Percentiles rank a stretch among this genome's conserved stretches.
Evolutionary conservation across 2,329 filamentous ascomycete genomes (phyloP).

Genomic region (Graphilbum fragrans): DNA sequence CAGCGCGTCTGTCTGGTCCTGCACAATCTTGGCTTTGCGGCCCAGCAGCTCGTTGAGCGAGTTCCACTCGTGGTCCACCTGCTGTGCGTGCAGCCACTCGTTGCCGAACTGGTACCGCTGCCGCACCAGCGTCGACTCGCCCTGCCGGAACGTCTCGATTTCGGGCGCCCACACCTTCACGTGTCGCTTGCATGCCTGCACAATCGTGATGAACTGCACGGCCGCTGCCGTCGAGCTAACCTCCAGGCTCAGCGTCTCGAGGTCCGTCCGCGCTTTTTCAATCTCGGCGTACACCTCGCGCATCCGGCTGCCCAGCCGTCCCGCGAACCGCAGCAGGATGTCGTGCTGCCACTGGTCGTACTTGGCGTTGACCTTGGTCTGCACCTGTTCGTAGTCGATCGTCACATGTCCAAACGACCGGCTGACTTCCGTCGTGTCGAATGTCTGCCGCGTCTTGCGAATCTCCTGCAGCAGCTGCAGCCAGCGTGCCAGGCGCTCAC

Average conservation of each 20-base stretch:
- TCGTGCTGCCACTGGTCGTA: conserved; percentile 99
- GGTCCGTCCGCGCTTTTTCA: conserved; percentile 75
- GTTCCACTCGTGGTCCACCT: conserved; percentile 93
- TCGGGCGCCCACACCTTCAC: conserved; percentile 92
- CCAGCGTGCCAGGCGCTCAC: conserved; percentile 86
- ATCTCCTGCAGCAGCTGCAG: conserved; percentile 94
- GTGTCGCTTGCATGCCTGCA: conserved; percentile 90
- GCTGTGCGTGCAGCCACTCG: conserved; percentile 92
- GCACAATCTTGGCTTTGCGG: conserved; percentile 87
- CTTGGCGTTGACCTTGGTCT: conserved; percentile 96
- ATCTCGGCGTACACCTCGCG: conserved; percentile 86
- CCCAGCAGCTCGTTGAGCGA: conserved; percentile 83
- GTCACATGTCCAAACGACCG: conserved; percentile 87
- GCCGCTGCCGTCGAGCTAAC: conserved; percentile 93
- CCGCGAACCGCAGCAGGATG: conserved; percentile 85
- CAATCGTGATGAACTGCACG: conserved; percentile 95
- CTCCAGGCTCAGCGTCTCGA: conserved; percentile 86
- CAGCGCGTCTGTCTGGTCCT: conserved; percentile 90
- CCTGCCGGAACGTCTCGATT: conserved; percentile 90
- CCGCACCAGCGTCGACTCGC: conserved; percentile 80
- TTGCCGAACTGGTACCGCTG: conserved; percentile 88
- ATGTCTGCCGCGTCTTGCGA: conserved; percentile 86
- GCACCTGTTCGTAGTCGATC: conserved; percentile 97
- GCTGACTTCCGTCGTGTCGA: conserved; percentile 92
- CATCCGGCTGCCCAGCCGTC: conserved; percentile 79